Conservation (phyloP, 2,329 filamentous ascomycete species). For the Coleophoma eucalyptorum region DNA sequence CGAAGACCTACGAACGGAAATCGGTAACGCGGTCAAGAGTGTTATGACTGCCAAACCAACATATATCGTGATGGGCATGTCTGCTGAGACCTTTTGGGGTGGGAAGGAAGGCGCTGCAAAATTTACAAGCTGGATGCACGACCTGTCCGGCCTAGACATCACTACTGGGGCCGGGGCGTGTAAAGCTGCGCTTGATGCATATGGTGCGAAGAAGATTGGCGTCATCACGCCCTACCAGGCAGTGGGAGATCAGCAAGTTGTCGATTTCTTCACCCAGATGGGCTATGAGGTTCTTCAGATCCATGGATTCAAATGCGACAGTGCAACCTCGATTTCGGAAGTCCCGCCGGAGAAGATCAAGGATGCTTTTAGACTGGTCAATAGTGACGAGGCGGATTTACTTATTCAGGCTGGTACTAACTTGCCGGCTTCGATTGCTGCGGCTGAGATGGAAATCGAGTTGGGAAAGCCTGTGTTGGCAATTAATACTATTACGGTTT, state of each 20-base stretch:
- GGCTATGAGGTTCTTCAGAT: constrained; percentile 24
- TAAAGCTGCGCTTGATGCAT: constrained; percentile 22
- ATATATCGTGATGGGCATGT: constrained; percentile 30
- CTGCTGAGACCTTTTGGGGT: constrained; percentile 29
- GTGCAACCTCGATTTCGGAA: constrained; percentile 22
- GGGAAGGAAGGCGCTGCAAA: constrained; percentile 24
- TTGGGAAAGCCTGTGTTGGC: constrained; percentile 26
- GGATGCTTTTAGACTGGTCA: constrained; percentile 20
- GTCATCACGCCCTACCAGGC: constrained; percentile 29
- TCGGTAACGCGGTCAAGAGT: constrained; percentile 22
- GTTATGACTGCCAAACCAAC: constrained; percentile 24
- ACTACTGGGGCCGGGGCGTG: constrained; percentile 28
- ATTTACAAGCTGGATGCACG: constrained; percentile 26
- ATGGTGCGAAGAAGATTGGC: constrained; percentile 24
- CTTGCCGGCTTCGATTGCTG: constrained; percentile 24
- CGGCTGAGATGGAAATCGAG: constrained; percentile 25
- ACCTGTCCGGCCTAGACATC: constrained; percentile 23
- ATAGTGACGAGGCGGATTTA: constrained; percentile 21
- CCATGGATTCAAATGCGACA: constrained; percentile 25
- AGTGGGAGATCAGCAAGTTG: constrained; percentile 27
- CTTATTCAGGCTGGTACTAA: constrained; percentile 30
- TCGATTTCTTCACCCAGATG: constrained; percentile 26
- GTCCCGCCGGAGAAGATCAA: constrained; percentile 27
- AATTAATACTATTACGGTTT: constrained; percentile 29
- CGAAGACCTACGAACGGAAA: constrained; percentile 23